These are phyloP conservation scores for Wickerhamiella siamensis DNA, from an alignment of 805 yeast genomes.

Conservation along the genomic window DNA sequence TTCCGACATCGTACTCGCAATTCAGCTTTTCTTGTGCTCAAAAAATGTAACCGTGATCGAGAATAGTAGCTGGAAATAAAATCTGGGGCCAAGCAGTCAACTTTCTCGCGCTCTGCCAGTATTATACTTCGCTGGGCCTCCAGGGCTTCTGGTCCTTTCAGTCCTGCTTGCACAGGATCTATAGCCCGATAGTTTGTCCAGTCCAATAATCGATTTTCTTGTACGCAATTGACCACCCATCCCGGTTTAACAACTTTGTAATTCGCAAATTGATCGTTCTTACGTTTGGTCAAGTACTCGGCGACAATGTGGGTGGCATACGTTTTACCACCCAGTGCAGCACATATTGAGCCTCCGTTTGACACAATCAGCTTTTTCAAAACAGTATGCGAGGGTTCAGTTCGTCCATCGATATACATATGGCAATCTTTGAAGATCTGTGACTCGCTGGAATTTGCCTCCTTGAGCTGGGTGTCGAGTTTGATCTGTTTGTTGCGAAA, in stretches of 20 bases:
- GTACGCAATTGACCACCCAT: conserved; percentile 64
- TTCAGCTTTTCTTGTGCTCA: conserved; percentile 75
- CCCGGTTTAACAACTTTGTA: conserved; percentile 66
- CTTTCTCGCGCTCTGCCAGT: conserved; percentile 8
- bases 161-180: conserved; percentile 19
- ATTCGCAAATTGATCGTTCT: conserved; percentile 46
- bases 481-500: conserved; percentile 45
- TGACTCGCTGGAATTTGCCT: conserved; percentile 30
- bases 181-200: conserved; percentile 58
- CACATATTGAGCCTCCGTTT: conserved; percentile 69
- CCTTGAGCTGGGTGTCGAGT: conserved; percentile 35
- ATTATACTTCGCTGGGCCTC: conserved; percentile 12
- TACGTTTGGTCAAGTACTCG: conserved; percentile 61
- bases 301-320: conserved; percentile 78
- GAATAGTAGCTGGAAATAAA: conserved; percentile 60
- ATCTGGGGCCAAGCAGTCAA: conserved; percentile 49
- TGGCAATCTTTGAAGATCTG: conserved; percentile 47
- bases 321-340: conserved; percentile 54
- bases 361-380: conserved; percentile 55
- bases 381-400: conserved; percentile 62
- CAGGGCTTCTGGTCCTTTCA: conserved; percentile 7
- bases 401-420: conserved; percentile 79
- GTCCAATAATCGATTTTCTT: conserved; percentile 33
- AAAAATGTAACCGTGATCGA: conserved; percentile 74
- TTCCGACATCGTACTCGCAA: conserved; percentile 46